A percentile compares a stretch with the other conserved stretches of the same genome.
Evolutionary conservation across 768 basidiomycete species (phyloP).

Genomic region (Pulveroboletus sp.): DNA sequence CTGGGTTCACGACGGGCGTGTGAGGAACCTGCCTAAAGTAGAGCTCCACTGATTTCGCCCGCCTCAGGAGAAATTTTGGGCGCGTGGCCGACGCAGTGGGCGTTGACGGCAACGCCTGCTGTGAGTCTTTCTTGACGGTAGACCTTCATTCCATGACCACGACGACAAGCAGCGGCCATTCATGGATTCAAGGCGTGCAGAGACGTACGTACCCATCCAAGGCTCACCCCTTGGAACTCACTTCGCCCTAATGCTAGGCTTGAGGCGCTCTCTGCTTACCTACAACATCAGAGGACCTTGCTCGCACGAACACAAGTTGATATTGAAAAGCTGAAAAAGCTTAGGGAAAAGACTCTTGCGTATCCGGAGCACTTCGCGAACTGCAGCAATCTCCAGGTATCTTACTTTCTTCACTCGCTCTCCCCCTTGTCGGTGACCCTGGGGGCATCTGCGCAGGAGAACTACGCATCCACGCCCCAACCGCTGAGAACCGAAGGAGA

Average conservation of each 20-base stretch:
- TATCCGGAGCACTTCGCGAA: slow-evolving; percentile 33
- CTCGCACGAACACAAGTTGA: slow-evolving; percentile 60
- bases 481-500: slow-evolving; percentile 32
- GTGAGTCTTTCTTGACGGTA: neutral
- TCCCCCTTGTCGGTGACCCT: slow-evolving; percentile 21
- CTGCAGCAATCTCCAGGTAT: slow-evolving; percentile 34
- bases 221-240: neutral
- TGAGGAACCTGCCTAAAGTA: slow-evolving; percentile 18
- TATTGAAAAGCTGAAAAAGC: slow-evolving; percentile 48
- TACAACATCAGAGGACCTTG: slow-evolving; percentile 54
- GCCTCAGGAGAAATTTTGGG: slow-evolving; percentile 25
- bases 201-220: slow-evolving; percentile 24
- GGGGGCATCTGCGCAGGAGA: slow-evolving; percentile 6
- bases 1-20: slow-evolving; percentile 15
- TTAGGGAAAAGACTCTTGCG: slow-evolving; percentile 37
- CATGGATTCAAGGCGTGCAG: slow-evolving; percentile 34
- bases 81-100: slow-evolving; percentile 6
- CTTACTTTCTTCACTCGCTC: slow-evolving; percentile 3
- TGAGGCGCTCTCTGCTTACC: slow-evolving; percentile 63
- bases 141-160: slow-evolving; percentile 30
- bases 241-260: slow-evolving; percentile 17
- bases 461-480: slow-evolving; percentile 13
- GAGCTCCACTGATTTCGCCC: neutral
- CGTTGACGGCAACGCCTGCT: slow-evolving; percentile 11
- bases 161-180: slow-evolving; percentile 20